Conservation (phyloP, 1,139 yeast genomes). For the Debaryomyces robertsiae region DNA sequence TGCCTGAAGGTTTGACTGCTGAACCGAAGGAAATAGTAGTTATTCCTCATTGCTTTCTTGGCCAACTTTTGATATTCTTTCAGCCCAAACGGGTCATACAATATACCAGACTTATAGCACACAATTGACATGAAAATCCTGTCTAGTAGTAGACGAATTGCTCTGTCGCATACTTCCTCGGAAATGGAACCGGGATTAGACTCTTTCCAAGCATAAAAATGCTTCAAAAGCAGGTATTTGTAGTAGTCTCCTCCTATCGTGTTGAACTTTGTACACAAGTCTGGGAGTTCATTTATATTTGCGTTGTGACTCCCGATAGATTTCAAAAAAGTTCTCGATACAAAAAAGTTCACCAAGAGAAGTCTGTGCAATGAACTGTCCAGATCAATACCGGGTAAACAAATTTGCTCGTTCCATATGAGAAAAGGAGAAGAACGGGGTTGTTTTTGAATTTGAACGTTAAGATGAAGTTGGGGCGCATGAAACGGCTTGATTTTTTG, state of each 20-base stretch:
- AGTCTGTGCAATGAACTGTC: constrained; percentile 16
- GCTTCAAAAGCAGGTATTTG: constrained; percentile 16
- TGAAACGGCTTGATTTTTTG: constrained; percentile 2
- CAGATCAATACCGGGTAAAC: constrained; percentile 2
- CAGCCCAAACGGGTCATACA: constrained; percentile 16
- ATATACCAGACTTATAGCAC: constrained; percentile 12
- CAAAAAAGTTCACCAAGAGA: constrained; percentile 18
- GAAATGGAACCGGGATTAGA: neutral
- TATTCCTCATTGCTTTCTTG: constrained; percentile 15
- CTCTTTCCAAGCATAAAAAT: constrained; percentile 4
- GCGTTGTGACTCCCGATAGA: neutral
- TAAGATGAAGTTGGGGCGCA: constrained; percentile 2
- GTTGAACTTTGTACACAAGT: constrained; percentile 18
- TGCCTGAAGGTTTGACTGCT: constrained; percentile 25
- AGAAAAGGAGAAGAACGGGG: neutral
- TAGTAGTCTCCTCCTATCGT: constrained; percentile 23
- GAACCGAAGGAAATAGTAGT: constrained; percentile 19
- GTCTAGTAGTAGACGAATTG: constrained; percentile 17
- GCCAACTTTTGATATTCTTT: constrained; percentile 14
- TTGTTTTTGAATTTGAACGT: constrained; percentile 1
- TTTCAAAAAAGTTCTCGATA: constrained; percentile 19
- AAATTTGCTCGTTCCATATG: constrained; percentile 7
- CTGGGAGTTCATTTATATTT: constrained; percentile 13
- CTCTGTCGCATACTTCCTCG: neutral
- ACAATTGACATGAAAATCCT: constrained; percentile 22